Evolutionary conservation across 352 stramenopile genomes (phyloP), one percentile per base, ranked within the genome.

Genomic region (Phytopythium oedochilum): DNA sequence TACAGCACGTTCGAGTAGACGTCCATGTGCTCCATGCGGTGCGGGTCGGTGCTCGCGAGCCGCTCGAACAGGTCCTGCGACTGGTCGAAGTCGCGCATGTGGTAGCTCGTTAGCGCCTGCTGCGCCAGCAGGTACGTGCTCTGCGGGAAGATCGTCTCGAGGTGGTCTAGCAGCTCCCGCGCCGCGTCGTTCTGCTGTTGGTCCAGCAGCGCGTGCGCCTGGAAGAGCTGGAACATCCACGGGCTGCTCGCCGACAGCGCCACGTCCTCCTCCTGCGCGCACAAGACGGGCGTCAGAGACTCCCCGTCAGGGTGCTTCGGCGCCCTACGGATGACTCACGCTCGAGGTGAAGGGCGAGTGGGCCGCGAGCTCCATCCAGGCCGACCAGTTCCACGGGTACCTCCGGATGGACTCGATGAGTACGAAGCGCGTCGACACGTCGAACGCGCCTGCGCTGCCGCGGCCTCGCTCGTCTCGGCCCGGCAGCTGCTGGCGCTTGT

Each of bases 351-450:
- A 89, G 22, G 74, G 75, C 25, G 76, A 89, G 45, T 86, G 69
- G 29, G 70, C 55, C 23, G 80, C 88, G 4, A 99, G 73, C 66
- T 99, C 96, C 64, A 98, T 93, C 96, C 96, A 99, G 12, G 96
- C 96, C 34, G 92, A 98, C 96, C 96, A 99, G 73, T 98, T 98
- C 74, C 74, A 94, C 17, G 85, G 85, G 53, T 86, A 92, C 11
- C 63, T 58, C 12, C 68, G 70, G 47, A 94, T 87, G 2, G 84
- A 89, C 53, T 83, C 78, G 39, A 89, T 46, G 7, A 94, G 61
- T 18, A 94, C 79, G 49, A 75, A 73, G 34, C 79, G 77, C 22
- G 79, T 89, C 11, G 77, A 79, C 22, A 82, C 71, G 44, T 77
- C 69, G 52, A 78, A 76, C 38, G 60, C 22, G n/a, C n/a, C n/a